Evolutionary conservation across 1,139 yeast genomes (phyloP).

Genomic region (Saccharomyces hybrid): DNA sequence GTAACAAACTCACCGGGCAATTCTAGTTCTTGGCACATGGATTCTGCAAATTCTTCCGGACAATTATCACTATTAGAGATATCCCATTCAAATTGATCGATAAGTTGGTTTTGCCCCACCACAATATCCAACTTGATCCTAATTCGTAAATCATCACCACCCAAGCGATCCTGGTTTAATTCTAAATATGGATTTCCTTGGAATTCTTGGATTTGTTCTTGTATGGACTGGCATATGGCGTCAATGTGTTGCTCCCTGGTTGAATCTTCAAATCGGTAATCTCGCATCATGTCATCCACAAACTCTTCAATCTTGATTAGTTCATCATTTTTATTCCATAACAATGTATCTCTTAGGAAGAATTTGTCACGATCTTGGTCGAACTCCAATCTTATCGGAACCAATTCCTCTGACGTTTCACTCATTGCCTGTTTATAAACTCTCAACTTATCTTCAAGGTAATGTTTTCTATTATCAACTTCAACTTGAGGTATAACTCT

Average conservation of each 20-base stretch:
- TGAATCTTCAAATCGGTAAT: constrained; percentile 45
- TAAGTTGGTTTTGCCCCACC: constrained; percentile 76
- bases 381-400: constrained; percentile 86
- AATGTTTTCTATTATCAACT: constrained; percentile 12
- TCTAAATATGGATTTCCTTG: constrained; percentile 41
- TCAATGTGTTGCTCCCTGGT: constrained; percentile 41
- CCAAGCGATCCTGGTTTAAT: constrained; percentile 18
- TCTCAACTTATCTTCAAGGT: constrained; percentile 17
- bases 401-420: constrained; percentile 47
- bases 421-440: constrained; percentile 35
- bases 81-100: constrained; percentile 96
- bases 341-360: constrained; percentile 74
- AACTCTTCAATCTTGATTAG: constrained; percentile 58
- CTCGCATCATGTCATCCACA: constrained; percentile 66
- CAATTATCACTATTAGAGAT: constrained; percentile 67
- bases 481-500: constrained; percentile 36
- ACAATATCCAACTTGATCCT: constrained; percentile 80
- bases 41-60: constrained; percentile 83
- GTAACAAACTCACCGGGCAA: constrained; percentile 85
- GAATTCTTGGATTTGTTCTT: constrained; percentile 73
- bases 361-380: constrained; percentile 80
- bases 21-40: constrained; percentile 68
- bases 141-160: constrained; percentile 62
- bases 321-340: constrained; percentile 80
- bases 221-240: constrained; percentile 49